These are phyloP conservation scores for Eucalyptus curtisii DNA, from an alignment of 345 rosid species.

Conservation along the genomic window DNA sequence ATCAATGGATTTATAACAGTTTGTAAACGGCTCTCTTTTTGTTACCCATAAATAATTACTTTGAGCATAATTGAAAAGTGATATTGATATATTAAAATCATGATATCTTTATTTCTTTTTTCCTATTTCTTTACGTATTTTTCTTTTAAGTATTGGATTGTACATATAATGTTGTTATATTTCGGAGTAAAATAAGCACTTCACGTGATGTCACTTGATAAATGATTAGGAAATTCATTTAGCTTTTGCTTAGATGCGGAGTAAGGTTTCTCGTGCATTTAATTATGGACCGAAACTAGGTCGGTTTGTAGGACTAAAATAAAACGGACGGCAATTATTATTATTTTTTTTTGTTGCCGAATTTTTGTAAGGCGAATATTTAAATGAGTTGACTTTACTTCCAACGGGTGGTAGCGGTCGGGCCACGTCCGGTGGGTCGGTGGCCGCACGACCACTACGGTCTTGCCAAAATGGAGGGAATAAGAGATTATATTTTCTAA, in stretches of 20 bases:
- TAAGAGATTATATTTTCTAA: neutral
- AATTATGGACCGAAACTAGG: neutral
- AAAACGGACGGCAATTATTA: neutral
- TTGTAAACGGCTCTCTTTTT: no score
- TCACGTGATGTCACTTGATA: neutral
- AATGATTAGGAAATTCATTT: neutral
- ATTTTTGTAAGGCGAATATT: neutral
- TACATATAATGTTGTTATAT: no score
- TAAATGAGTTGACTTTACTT: neutral
- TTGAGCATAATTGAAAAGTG: no score
- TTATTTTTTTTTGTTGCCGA: neutral
- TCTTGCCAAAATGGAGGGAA: neutral
- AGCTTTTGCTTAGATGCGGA: neutral
- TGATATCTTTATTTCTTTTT: no score
- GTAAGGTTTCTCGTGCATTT: neutral
- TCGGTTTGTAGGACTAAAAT: neutral
- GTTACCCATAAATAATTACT: no score
- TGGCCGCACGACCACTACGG: neutral
- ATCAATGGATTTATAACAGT: no score
- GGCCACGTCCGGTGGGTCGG: neutral
- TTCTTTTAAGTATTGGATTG: no score
- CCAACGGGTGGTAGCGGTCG: neutral
- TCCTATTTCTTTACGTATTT: no score
- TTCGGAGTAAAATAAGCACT: neutral
- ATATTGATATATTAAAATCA: no score